Evolutionary conservation across 345 rosid species (phyloP).

Genomic region (Stellera chamaejasme): DNA sequence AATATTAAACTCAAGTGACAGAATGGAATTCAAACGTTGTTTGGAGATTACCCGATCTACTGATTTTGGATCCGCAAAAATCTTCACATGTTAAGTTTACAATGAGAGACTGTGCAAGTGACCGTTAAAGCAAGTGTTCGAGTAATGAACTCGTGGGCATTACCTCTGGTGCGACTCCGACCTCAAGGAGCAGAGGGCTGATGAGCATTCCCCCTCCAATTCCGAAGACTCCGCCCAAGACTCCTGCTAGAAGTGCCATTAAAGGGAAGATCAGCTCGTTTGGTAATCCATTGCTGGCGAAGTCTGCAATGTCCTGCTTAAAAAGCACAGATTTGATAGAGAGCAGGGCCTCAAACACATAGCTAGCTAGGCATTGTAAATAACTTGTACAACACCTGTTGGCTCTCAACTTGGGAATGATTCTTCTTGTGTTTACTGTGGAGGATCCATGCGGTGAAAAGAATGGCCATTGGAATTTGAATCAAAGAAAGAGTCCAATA

Average conservation of each 20-base stretch:
- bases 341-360: background rate
- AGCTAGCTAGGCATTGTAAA: background rate
- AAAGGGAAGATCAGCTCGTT: slow-evolving; percentile 45
- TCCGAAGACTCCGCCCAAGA: slow-evolving; percentile 79
- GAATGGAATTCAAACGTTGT: background rate
- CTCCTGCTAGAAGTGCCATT: slow-evolving; percentile 76
- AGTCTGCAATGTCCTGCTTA: slow-evolving; percentile 33
- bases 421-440: slow-evolving; percentile 27
- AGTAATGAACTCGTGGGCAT: background rate
- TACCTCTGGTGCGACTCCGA: slow-evolving; percentile 74
- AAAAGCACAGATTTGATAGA: background rate
- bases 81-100: no score
- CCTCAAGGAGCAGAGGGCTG: slow-evolving; percentile 84
- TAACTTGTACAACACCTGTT: slow-evolving; percentile 17
- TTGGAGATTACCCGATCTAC: no score
- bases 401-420: slow-evolving; percentile 17
- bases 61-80: no score
- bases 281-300: slow-evolving; percentile 15
- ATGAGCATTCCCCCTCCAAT: slow-evolving; percentile 94
- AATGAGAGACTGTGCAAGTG: background rate
- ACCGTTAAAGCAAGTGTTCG: background rate
- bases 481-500: slow-evolving; percentile 65
- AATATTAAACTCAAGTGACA: background rate
- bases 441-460: slow-evolving; percentile 58
- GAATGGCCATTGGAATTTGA: slow-evolving; percentile 72